These are phyloP conservation scores for Amorphotheca resinae DNA, from an alignment of 495 filamentous ascomycete genomes.

Conservation along the genomic window DNA sequence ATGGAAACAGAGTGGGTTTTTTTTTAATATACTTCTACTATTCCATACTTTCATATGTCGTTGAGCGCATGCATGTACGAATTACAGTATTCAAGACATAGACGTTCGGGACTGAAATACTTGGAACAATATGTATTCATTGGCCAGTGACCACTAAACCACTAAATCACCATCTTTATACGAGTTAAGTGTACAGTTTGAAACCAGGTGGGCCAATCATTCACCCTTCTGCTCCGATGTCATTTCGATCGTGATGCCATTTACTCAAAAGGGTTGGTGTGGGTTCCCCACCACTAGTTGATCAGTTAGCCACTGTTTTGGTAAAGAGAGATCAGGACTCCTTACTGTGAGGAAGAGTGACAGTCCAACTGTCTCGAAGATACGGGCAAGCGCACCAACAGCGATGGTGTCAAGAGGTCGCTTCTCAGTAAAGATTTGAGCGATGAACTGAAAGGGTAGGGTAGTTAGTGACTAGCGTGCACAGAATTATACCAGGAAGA, in stretches of 20 bases:
- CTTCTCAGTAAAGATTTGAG: slow-evolving; percentile 81
- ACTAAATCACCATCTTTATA: slow-evolving; percentile 11
- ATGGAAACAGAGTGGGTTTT: too few species aligned
- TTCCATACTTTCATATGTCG: too few species aligned
- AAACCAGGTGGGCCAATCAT: too few species aligned
- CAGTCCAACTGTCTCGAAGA: slow-evolving; percentile 88
- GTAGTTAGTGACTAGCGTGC: slow-evolving; percentile 25
- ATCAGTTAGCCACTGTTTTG: background rate
- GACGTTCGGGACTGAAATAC: too few species aligned
- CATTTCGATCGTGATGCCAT: background rate
- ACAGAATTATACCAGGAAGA: slow-evolving; percentile 12
- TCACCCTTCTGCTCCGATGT: background rate
- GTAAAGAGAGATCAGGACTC: background rate
- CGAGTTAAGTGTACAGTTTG: slow-evolving; percentile 11
- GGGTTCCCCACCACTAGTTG: slow-evolving; percentile 85
- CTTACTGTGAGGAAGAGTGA: slow-evolving; percentile 70
- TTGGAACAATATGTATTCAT: background rate
- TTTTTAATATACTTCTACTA: too few species aligned
- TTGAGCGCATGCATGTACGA: too few species aligned
- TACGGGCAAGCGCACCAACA: slow-evolving; percentile 63
- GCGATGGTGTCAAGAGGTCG: slow-evolving; percentile 81
- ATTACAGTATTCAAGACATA: too few species aligned
- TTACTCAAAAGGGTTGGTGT: slow-evolving; percentile 70
- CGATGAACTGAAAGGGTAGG: too few species aligned
- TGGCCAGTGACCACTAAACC: slow-evolving; percentile 13